Conservation (phyloP, 352 stramenopile species). For the Pythium aquatile region DNA sequence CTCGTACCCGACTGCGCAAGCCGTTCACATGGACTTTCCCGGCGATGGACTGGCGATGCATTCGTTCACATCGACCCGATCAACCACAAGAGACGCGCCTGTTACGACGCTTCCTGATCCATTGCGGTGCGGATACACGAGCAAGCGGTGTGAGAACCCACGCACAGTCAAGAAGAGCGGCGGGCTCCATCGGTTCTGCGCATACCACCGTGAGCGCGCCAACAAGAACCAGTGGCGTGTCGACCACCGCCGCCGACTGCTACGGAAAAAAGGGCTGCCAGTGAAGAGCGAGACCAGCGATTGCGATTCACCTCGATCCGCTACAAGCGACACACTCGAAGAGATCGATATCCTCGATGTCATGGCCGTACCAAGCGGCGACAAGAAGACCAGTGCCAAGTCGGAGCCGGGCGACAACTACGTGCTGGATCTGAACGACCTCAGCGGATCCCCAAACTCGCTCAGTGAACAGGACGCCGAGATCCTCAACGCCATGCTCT, state of each 20-base stretch:
- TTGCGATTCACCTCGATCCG: constrained; percentile 13
- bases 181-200: constrained; percentile 47
- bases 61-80: not conserved
- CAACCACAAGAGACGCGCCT: not conserved
- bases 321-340: constrained; percentile 7
- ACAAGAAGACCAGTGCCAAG: not conserved
- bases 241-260: constrained; percentile 27
- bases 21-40: not conserved
- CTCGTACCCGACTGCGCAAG: not conserved
- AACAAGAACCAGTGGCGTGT: constrained; percentile 58
- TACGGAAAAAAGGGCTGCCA: not conserved
- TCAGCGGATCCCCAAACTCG: constrained; percentile 11
- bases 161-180: constrained; percentile 53
- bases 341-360: constrained; percentile 6
- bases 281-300: constrained; percentile 10
- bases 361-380: not conserved
- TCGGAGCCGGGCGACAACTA: not conserved
- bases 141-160: constrained; percentile 45
- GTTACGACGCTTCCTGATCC: not conserved
- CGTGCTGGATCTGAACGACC: constrained; percentile 7
- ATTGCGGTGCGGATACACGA: constrained; percentile 45
- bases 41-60: constrained; percentile 1
- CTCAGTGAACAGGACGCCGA: constrained; percentile 19
- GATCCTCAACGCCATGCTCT: constrained; percentile 23
- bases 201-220: constrained; percentile 48